Base-by-base conservation (phyloP, 495 filamentous ascomycete genomes). In the Lasiosphaeria ovina region DNA sequence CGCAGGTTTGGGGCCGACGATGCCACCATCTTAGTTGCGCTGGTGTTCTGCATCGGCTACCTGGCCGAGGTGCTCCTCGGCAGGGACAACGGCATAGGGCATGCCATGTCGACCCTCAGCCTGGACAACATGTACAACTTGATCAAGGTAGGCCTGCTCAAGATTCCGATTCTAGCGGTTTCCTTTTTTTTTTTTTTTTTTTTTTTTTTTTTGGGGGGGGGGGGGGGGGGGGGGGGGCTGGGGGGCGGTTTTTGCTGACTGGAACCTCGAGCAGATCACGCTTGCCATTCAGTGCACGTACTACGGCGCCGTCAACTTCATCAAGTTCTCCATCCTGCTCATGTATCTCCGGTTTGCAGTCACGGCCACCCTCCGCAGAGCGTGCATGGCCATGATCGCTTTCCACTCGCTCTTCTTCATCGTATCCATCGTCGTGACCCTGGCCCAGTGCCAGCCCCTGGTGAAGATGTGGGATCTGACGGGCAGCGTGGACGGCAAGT, bases 261-360 rank as follows among this genome's bases (percentile, higher is more conserved):
- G 24, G 24, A 24, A 24, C 24, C 24, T 24, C 31, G 51, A 35
- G 33, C 9, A 61, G 61, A 38, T 53, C 11, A 70, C 71, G 1
- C 67, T 79, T 3, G 73, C 74, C 0, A 77, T 82, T 45, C 66
- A 82, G 49, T 63, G 76, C 35, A 70, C 74, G 38, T 82, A 82
- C 63, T 79, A 78, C 53, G 58, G 64, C 16, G 57, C 67, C 33
- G 32, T 80, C 31, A 68, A 65, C 34, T 71, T 64, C 36, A 70
- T 82, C 62, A 82, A 82, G 60, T 54, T 66, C 3, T 82, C 79
- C 1, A 82, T 82, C 51, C 61, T 82, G 0, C 68, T 74, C 52
- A 77, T 78, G 58, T 82, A 82, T 53, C 60, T 81, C 17, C 71
- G 79, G 32, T 74, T 82, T 16, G 78, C 67, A 47, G 60, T 76